Percentiles rank a stretch among this genome's conserved stretches.
These are phyloP conservation scores for Teratosphaeria zuluensis DNA, from an alignment of 2,329 filamentous ascomycete genomes.

Conservation along the genomic window DNA sequence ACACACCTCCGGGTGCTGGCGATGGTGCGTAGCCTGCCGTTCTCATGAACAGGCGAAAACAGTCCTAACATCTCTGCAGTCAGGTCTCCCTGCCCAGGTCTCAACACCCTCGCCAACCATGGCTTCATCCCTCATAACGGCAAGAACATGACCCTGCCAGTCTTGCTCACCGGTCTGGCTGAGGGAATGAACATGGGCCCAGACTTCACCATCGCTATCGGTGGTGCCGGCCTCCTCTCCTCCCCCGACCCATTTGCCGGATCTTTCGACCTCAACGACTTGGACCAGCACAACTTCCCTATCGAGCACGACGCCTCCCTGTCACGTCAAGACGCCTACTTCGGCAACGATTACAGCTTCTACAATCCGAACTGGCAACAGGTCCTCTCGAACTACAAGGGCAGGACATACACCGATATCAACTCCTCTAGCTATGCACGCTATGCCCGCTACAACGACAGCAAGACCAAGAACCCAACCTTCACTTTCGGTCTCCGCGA, in stretches of 20 bases:
- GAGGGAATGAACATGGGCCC: constrained; percentile 20
- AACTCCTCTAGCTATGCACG: constrained; percentile 20
- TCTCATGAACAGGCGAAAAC: neutral
- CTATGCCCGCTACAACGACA: constrained; percentile 21
- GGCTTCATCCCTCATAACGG: constrained; percentile 19
- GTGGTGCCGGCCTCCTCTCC: constrained; percentile 18
- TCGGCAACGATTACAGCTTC: constrained; percentile 28
- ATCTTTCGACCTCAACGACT: constrained; percentile 17
- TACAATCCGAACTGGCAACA: constrained; percentile 24
- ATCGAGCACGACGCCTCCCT: constrained; percentile 31
- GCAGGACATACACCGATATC: constrained; percentile 18
- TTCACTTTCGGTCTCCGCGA: constrained; percentile 26
- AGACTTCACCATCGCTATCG: constrained; percentile 20
- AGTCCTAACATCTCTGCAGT: constrained; percentile 6
- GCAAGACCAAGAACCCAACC: constrained; percentile 20
- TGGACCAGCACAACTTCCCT: constrained; percentile 24
- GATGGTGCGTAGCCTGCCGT: constrained; percentile 8
- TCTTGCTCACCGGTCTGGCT: constrained; percentile 16
- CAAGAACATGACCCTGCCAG: constrained; percentile 15
- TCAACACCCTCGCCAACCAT: constrained; percentile 18
- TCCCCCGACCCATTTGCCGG: constrained; percentile 10
- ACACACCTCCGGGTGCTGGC: constrained; percentile 13
- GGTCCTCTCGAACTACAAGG: constrained; percentile 19
- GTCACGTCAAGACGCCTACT: constrained; percentile 24
- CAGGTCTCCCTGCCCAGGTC: constrained; percentile 20